Evolutionary conservation across 228 moss, liverwort and hornwort species (phyloP), one percentile per base, ranked within the genome.

Genomic region (Sphagnum fallax): DNA sequence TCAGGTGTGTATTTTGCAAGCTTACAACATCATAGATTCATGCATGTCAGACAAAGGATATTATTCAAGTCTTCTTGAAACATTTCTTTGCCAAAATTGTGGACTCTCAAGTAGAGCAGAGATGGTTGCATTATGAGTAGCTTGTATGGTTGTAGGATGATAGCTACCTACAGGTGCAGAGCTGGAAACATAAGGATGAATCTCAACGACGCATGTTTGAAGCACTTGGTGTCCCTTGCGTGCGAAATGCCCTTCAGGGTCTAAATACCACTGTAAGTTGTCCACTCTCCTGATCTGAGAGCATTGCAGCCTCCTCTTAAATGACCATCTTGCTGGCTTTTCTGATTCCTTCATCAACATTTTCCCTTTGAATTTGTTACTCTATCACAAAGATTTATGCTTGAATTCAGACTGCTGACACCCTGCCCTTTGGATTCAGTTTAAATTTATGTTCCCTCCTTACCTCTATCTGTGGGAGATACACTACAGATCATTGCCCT

Each of bases 171-270:
- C 73, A 62, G 64, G 72, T 74, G 48, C 70, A 80, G 58, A 76
- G 75, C 64, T 66, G 65, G 10, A 61, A 59, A 8, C 76, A 70
- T 13, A 79, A 83, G 66, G 81, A 81, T 68, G 87, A 83, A 63
- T 87, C 87, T 2, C 87, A 87, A 67, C 67, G 78, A 63, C 80
- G 77, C 67, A 83, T 83, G 81, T 87, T 83, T 72, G 74, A 76
- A 65, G 87, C 78, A 70, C 79, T 87, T 62, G 83, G 87, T 60
- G 73, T 76, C 71, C 81, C 83, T 60, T 87, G 83, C 75, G 71
- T 87, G 71, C 81, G 81, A 65, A 76, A 71, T 79, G 79, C 83
- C 61, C 76, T 87, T 69, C 72, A 81, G 62, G 83, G 87, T 76
- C 72, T 78, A 72, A 75, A 83, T 72, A 78, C 83, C 55, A 87